These are phyloP conservation scores for Mallotus nudiflorus DNA, from an alignment of 345 rosid genomes.

Conservation along the genomic window DNA sequence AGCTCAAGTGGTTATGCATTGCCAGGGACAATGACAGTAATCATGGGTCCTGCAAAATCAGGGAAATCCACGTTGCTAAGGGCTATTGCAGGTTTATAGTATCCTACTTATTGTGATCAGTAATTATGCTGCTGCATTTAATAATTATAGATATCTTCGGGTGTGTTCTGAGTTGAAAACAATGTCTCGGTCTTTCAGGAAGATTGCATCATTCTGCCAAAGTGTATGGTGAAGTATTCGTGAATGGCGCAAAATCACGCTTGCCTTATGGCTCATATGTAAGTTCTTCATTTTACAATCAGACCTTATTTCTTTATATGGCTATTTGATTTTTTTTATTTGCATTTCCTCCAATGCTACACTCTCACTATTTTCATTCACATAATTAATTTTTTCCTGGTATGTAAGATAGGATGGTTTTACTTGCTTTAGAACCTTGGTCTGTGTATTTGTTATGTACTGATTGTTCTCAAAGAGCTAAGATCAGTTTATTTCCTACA, in stretches of 20 bases:
- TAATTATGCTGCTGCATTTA: background rate
- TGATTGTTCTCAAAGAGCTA: background rate
- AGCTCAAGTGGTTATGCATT: constrained; percentile 93
- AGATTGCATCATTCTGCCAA: constrained; percentile 76
- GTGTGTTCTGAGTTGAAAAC: constrained; percentile 15
- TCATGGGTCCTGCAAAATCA: constrained; percentile 98
- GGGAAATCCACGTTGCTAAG: constrained; percentile 92
- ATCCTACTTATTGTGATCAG: constrained; percentile 8
- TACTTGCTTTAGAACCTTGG: background rate
- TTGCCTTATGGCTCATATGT: constrained; percentile 93
- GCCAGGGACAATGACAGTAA: constrained; percentile 97
- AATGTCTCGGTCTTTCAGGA: constrained; percentile 49
- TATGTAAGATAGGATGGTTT: background rate
- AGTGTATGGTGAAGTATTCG: constrained; percentile 83
- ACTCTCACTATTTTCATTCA: background rate
- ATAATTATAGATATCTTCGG: background rate
- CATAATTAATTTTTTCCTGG: constrained; percentile 2
- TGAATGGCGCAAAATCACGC: constrained; percentile 65
- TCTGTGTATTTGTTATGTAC: background rate
- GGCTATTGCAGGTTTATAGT: constrained; percentile 80
- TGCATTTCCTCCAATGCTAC: background rate
- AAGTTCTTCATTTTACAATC: constrained; percentile 39
- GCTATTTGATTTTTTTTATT: background rate
- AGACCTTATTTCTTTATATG: background rate
- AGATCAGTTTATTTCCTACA: background rate